phyloP scores from a whole-genome alignment of 1,284 basidiomycete genomes.

The Mycena sp. region DNA sequence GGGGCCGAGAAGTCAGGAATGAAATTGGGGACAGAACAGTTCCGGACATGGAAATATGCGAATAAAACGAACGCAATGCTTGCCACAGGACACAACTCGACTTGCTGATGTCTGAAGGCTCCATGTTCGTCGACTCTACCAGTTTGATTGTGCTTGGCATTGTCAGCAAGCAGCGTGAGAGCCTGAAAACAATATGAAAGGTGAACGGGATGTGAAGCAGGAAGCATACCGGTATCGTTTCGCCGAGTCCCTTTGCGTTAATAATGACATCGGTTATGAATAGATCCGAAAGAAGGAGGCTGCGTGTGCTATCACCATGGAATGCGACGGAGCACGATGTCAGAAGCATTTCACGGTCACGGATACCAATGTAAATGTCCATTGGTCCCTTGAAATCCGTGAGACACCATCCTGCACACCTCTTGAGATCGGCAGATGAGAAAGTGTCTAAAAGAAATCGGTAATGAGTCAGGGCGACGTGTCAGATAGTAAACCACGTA shows the following conservation, averaged over 20 bases:
- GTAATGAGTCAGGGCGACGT: too few relatives aligned
- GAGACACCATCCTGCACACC: conserved; percentile 6
- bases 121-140: conserved; percentile 38
- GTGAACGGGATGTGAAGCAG: neutral
- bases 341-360: conserved; percentile 32
- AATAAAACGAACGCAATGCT: conserved; percentile 36
- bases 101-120: conserved; percentile 30
- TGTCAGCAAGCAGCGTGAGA: conserved; percentile 32
- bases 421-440: neutral
- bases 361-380: conserved; percentile 19
- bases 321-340: conserved; percentile 32
- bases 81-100: conserved; percentile 34
- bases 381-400: neutral
- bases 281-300: conserved; percentile 35
- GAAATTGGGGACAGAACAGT: conserved; percentile 27
- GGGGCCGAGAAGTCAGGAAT: conserved; percentile 33
- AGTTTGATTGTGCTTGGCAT: conserved; percentile 39
- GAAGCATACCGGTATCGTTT: conserved; percentile 7
- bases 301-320: conserved; percentile 36
- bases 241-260: conserved; percentile 25
- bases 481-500: neutral
- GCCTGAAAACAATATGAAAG: conserved; percentile 23
- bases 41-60: conserved; percentile 33
- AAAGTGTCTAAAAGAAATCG: conserved; percentile 9
- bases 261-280: conserved; percentile 29